These are phyloP conservation scores for Stephania cephalantha DNA, from an alignment of 164 flowering plant genomes.

Conservation along the genomic window DNA sequence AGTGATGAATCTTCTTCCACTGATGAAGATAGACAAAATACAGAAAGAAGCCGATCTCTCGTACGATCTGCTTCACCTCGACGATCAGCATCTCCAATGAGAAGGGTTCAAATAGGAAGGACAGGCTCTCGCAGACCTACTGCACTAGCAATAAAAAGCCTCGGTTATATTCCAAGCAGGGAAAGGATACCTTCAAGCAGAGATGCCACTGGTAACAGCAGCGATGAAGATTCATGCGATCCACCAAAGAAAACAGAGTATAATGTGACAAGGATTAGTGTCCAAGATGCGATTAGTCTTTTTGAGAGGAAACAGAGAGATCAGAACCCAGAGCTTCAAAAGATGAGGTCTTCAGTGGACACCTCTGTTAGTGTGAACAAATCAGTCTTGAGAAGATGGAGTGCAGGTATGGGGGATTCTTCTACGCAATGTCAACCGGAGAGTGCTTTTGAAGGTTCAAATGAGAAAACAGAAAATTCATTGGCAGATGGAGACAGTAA, in stretches of 20 bases:
- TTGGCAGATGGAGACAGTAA: constrained; percentile 14
- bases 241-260: constrained; percentile 38
- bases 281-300: constrained; percentile 81
- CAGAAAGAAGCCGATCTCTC: constrained; percentile 68
- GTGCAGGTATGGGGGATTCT: constrained; percentile 59
- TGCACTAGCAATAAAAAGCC: constrained; percentile 73
- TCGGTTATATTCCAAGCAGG: constrained; percentile 46
- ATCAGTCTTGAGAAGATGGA: constrained; percentile 87
- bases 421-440: constrained; percentile 31
- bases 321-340: constrained; percentile 40
- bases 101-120: constrained; percentile 78
- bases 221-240: constrained; percentile 51
- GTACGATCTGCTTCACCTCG: constrained; percentile 67
- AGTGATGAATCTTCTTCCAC: constrained; percentile 61
- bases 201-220: constrained; percentile 37
- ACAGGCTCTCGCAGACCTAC: constrained; percentile 68
- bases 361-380: constrained; percentile 35
- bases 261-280: constrained; percentile 59
- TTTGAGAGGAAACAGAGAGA: constrained; percentile 84
- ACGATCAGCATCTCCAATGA: constrained; percentile 91
- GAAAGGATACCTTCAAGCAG: constrained; percentile 39
- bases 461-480: constrained; percentile 17
- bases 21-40: constrained; percentile 40
- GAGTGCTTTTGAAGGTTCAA: constrained; percentile 26
- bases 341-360: constrained; percentile 32